phyloP scores from a whole-genome alignment of 805 yeast genomes.

The Yarrowia deformans region DNA sequence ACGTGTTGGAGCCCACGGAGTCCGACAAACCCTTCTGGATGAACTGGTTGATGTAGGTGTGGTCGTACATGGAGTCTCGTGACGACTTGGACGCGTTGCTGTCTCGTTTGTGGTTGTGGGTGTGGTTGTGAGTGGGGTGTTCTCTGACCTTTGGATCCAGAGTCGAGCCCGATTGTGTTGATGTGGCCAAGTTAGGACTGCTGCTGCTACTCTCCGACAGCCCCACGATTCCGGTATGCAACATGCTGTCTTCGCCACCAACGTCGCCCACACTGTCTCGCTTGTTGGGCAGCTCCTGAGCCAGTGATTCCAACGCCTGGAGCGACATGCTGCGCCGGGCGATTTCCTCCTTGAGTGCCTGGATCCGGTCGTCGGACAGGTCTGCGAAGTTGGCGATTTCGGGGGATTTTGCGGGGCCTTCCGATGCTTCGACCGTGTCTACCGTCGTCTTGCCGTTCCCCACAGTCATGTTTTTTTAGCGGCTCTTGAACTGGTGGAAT shows the following conservation, averaged over 20 bases:
- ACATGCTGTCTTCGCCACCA: neutral
- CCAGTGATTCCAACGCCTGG: constrained; percentile 49
- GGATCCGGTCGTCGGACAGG: constrained; percentile 44
- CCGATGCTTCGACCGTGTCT: neutral
- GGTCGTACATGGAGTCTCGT: constrained; percentile 25
- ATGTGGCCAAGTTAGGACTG: neutral
- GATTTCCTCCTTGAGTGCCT: constrained; percentile 47
- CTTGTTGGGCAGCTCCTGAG: constrained; percentile 42
- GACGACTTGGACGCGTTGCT: constrained; percentile 36
- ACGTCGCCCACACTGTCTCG: neutral
- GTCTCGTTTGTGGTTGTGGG: constrained; percentile 19
- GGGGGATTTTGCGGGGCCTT: too few species aligned
- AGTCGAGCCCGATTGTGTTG: neutral
- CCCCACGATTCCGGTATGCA: constrained; percentile 33
- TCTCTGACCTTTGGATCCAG: constrained; percentile 14
- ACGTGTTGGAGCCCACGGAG: constrained; percentile 39
- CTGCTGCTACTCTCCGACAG: constrained; percentile 4
- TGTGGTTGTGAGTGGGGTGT: neutral
- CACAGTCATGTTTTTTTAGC: constrained; percentile 7
- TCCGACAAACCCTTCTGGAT: constrained; percentile 23
- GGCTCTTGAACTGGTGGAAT: neutral
- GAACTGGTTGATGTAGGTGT: constrained; percentile 31
- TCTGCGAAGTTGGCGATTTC: neutral
- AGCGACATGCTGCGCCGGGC: constrained; percentile 45
- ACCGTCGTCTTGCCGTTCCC: constrained; percentile 20